Evolutionary conservation across 192 early-diverging fungal genomes (phyloP), one percentile per base, ranked within the genome.

Genomic region (Cladochytrium replicatum): DNA sequence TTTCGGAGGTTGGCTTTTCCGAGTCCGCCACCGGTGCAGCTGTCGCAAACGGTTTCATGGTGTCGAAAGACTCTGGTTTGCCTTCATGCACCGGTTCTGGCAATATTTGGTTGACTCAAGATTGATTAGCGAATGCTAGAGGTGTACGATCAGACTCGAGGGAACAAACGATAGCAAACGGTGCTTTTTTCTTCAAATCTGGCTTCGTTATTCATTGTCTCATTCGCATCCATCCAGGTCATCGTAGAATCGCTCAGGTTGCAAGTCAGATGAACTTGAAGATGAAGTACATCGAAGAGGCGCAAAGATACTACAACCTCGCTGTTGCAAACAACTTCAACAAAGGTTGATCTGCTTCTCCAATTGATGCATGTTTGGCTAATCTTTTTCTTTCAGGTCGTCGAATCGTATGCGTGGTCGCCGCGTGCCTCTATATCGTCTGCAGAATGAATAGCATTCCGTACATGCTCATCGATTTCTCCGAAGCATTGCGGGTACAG

Each of bases 381-480:
- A 69, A 68, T n/a, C n/a, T n/a, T n/a, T 38, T 89, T 93, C 55
- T 91, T 87, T 9, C 78, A 86, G 47, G 94, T 91, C 31, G 75
- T 91, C 19, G 70, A 76, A 40, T 74, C 78, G 7, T 63, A 71
- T 17, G 84, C 46, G 87, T 98, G 19, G 84, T 81, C 0, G 83
- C 89, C 0, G 86, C 83, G 4, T 98, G 92, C 59, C 78, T 94
- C 3, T 98, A 98, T 48, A 86, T 92, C 53, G 84, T 85, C 24
- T 91, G 87, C 52, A 31, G 29, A 25, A 71, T 57, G n/a, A 83
- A 94, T 54, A 86, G 85, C 52, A 85, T 75, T 4, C 74, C 82
- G 6, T 81, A 87, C 52, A 91, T 98, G 89, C 69, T 98, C 34
- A 98, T 98, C 37, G 94, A 98, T 52, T 96, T 98, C 51, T 78